phyloP scores from a whole-genome alignment of 768 basidiomycete genomes.

The Pisolithus microcarpus region DNA sequence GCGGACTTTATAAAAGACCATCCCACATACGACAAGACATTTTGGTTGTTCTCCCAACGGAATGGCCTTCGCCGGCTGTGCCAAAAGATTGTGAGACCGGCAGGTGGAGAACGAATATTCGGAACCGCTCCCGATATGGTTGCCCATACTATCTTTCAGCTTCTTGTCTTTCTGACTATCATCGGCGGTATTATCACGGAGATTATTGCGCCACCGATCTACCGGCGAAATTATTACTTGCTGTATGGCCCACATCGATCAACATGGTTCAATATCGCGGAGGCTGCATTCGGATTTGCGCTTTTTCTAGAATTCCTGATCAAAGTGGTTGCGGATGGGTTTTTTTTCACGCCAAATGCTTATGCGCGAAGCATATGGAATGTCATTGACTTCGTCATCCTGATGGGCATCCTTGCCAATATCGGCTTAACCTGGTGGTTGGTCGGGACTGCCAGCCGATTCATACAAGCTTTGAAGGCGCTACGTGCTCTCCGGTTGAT shows the following conservation, averaged over 20 bases:
- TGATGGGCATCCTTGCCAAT: conserved; percentile 70
- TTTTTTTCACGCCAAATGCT: conserved; percentile 84
- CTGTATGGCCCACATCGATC: conserved; percentile 52
- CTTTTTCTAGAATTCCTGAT: conserved; percentile 79
- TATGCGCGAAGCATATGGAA: conserved; percentile 93
- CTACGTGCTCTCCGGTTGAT: conserved; percentile 84
- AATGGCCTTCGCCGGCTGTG: conserved; percentile 66
- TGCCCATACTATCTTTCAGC: conserved; percentile 66
- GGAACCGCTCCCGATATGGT: conserved; percentile 63
- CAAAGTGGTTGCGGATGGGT: conserved; percentile 90
- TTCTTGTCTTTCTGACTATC: conserved; percentile 66
- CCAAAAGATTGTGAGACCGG: conserved; percentile 77
- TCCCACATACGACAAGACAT: conserved; percentile 83
- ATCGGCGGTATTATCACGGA: conserved; percentile 79
- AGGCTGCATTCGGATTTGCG: conserved; percentile 59
- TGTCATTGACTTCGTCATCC: conserved; percentile 78
- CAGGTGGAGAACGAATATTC: conserved; percentile 80
- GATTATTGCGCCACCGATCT: conserved; percentile 74
- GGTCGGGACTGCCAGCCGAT: conserved; percentile 71
- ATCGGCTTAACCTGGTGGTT: conserved; percentile 65
- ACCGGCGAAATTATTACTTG: conserved; percentile 66
- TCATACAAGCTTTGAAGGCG: conserved; percentile 81
- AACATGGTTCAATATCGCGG: conserved; percentile 86
- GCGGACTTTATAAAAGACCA: conserved; percentile 85
- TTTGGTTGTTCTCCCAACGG: conserved; percentile 84